Evolutionary conservation across 2,329 filamentous ascomycete species (phyloP), one percentile per base, ranked within the genome.

Genomic region (Chaetoscypha palmicola): DNA sequence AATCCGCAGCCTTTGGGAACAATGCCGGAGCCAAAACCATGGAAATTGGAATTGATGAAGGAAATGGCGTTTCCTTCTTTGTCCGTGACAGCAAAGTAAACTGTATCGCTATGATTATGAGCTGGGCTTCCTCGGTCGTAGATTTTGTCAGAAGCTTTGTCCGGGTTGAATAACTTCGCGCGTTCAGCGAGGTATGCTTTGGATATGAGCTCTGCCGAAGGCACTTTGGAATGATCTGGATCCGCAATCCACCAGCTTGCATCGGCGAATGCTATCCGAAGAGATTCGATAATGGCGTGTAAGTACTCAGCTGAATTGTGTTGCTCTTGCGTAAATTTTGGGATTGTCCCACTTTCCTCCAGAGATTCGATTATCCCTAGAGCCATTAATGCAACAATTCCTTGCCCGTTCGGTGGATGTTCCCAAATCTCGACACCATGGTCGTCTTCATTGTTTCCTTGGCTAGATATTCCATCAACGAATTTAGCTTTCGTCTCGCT

Each of bases 21-120:
- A 60, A 97, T 94, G 53, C 71, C 74, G 0, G 88, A 92, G 41
- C 92, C 92, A 64, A 97, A 91, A 0, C 87, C 88, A 43, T 76
- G 81, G 66, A 90, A 97, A 71, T 91, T 94, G 66, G 83, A 90
- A 73, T 95, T 97, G 70, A 97, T 97, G 68, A 97, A 96, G 17
- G 85, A 92, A 41, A 92, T 90, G 24, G 85, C 91, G 65, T 97
- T 97, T 42, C 92, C 92, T 23, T 79, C 70, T 1, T 71, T 66
- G 67, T 97, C 92, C 0, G 89, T 84, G 9, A 84, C 84, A 45
- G 83, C 81, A 61, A 97, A 94, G 69, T 97, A 97, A 21, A 97
- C 92, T 0, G 92, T 97, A 64, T 98, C 92, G 62, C 83, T 86
- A 65, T 85, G 84, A 50, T 81, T 82, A 48, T 94, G 79, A 0